Conservation (phyloP, 83 land plant species). For the Thuja plicata region DNA sequence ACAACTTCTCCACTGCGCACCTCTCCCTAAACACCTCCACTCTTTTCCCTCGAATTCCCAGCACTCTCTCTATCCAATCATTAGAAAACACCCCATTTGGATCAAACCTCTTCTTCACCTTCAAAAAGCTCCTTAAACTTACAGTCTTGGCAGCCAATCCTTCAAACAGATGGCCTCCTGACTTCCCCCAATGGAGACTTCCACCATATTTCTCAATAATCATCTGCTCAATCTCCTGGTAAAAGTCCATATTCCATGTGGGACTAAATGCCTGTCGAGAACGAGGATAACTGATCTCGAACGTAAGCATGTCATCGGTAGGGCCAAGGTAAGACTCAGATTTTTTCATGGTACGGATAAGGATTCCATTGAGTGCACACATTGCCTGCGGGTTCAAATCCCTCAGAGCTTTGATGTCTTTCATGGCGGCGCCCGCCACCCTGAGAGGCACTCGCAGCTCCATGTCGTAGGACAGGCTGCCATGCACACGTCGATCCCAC, state of each 20-base stretch:
- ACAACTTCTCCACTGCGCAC: slow-evolving; percentile 29
- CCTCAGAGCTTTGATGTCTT: slow-evolving; percentile 25
- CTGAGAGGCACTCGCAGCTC: slow-evolving; percentile 17
- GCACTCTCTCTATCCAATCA: slow-evolving; percentile 11
- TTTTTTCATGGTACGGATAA: neutral
- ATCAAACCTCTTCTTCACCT: slow-evolving; percentile 18
- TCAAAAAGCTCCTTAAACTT: slow-evolving; percentile 6
- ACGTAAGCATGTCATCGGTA: neutral
- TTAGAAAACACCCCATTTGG: slow-evolving; percentile 17
- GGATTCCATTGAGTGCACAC: slow-evolving; percentile 8
- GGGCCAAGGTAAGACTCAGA: slow-evolving; percentile 24
- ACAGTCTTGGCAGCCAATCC: slow-evolving; percentile 14
- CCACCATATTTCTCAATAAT: slow-evolving; percentile 20
- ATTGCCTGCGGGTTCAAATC: slow-evolving; percentile 5
- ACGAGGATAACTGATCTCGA: slow-evolving; percentile 20
- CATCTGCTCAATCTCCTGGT: slow-evolving; percentile 36
- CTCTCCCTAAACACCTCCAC: neutral
- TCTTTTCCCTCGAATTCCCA: slow-evolving; percentile 3
- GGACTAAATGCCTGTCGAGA: neutral
- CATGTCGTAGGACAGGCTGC: slow-evolving; percentile 9
- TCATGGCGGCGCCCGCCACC: slow-evolving; percentile 9
- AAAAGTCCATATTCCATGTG: slow-evolving; percentile 17
- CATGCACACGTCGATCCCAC: slow-evolving; percentile 22
- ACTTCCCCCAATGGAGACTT: slow-evolving; percentile 36
- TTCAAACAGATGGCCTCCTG: slow-evolving; percentile 16